Conservation (phyloP, 2,329 filamentous ascomycete species). For the Microcyclosporella mali region DNA sequence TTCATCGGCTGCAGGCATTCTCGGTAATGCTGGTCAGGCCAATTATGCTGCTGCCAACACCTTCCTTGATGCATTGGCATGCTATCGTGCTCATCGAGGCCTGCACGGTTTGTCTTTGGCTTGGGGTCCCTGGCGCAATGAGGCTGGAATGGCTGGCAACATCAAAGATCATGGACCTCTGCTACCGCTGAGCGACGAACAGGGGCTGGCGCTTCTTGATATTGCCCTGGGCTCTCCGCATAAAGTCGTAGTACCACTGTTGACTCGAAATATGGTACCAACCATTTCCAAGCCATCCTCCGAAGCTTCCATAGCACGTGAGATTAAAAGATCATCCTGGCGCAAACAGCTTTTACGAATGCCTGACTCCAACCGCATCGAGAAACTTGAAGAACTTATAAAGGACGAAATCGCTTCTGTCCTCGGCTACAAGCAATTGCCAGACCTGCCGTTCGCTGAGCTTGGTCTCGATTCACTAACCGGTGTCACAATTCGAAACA, state of each 20-base stretch:
- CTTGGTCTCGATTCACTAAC: neutral
- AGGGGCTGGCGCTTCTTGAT: neutral
- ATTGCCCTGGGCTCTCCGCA: neutral
- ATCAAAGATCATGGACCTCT: neutral
- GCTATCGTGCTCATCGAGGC: slow-evolving; percentile 37
- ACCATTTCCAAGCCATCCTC: too few species aligned
- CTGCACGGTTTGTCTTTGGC: slow-evolving; percentile 27
- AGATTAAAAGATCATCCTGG: too few species aligned
- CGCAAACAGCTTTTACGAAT: too few species aligned
- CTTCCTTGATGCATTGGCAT: slow-evolving; percentile 16
- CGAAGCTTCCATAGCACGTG: too few species aligned
- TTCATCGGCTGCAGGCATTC: slow-evolving; percentile 49
- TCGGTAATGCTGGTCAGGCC: slow-evolving; percentile 52
- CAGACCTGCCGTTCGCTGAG: neutral
- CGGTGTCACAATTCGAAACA: neutral
- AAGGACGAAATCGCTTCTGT: neutral
- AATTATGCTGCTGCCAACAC: slow-evolving; percentile 51
- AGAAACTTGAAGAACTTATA: neutral
- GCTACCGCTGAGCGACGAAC: neutral
- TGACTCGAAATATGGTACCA: too few species aligned
- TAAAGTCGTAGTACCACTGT: too few species aligned
- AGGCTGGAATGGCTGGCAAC: neutral
- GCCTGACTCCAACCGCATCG: too few species aligned
- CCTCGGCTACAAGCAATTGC: neutral
- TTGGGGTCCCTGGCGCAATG: neutral